Base-by-base conservation (phyloP, 1,139 yeast species). In the Taphrina populina region DNA sequence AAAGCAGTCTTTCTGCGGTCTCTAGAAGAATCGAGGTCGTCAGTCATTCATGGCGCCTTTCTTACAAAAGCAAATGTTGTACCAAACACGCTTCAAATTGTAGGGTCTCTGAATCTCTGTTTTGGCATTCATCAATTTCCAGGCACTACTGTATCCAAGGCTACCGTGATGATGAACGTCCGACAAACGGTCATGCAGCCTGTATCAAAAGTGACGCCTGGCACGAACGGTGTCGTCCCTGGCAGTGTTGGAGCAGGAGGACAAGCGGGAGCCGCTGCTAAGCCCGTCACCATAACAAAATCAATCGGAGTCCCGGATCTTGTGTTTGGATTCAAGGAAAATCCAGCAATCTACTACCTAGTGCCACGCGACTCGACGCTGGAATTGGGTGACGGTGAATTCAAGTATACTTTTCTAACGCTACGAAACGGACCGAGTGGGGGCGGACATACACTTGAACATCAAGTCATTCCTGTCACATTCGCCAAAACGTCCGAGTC, bases 321-420 rank as follows among this genome's bases (percentile, higher is more conserved):
- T n/a, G 54, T 49, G 24, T 26, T 49, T 20, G 13, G 34, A 20
- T 49, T 49, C 39, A 21, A 39, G 13, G 54, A 49, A 33, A 39
- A 37, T 39, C 30, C 34, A 29, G 20, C 29, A 5, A 23, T 23
- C 10, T 49, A 29, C 36, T 49, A 21, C 24, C 33, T 39, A 15
- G 54, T 49, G 13, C 54, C 54, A 1, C 33, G 54, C 10, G 54
- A 49, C 32, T 40, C 54, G 7, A 39, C 36, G 7, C 19, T 49
- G 20, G 54, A 49, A 13, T 13, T 15, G 20, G 19, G 23, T 4
- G 20, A 24, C 24, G 13, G 20, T 3, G 11, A 19, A 6, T 26
- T 23, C 21, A n/a, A 15, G 29, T 49, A 37, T 39, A 40, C 44
- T 8, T 49, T 49, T 40, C 20, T 49, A 26, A 49, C 54, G 11